phyloP scores from a whole-genome alignment of 1,284 basidiomycete species.

The Sanguinoderma infundibulare region DNA sequence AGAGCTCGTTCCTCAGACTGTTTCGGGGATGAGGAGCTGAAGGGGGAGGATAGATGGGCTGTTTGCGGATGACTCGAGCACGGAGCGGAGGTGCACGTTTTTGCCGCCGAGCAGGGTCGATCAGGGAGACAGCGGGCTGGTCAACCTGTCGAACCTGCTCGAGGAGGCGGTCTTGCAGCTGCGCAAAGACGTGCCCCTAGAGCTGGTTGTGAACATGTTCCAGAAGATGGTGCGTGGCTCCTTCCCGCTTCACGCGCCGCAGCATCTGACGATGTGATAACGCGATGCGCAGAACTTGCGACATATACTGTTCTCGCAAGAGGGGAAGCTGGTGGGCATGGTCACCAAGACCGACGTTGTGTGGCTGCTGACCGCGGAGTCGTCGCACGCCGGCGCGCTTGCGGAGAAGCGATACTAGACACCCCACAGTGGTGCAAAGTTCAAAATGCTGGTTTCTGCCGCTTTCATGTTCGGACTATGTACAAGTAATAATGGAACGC shows the following conservation, averaged over 20 bases:
- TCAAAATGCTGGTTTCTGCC: neutral
- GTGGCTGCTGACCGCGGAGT: conserved; percentile 58
- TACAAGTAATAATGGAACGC: conserved; percentile 90
- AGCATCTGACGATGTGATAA: neutral
- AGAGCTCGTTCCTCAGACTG: conserved; percentile 14
- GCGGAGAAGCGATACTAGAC: conserved; percentile 24
- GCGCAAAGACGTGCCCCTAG: conserved; percentile 68
- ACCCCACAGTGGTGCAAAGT: neutral
- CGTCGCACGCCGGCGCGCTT: conserved; percentile 57
- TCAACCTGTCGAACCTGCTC: conserved; percentile 55
- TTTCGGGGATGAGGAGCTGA: conserved; percentile 2
- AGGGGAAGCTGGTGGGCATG: conserved; percentile 63
- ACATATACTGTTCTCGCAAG: conserved; percentile 67
- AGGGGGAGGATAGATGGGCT: conserved; percentile 32
- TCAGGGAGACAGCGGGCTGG: conserved; percentile 29
- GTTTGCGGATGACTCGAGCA: conserved; percentile 35
- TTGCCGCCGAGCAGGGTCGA: conserved; percentile 24
- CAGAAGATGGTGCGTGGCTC: conserved; percentile 62
- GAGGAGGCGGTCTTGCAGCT: conserved; percentile 67
- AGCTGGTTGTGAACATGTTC: conserved; percentile 74
- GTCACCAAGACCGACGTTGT: conserved; percentile 74
- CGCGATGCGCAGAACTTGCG: conserved; percentile 56
- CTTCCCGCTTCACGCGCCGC: too few relatives aligned
- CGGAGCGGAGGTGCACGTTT: conserved; percentile 46
- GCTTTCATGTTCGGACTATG: conserved; percentile 37